These are phyloP conservation scores for Hypomyces perniciosus DNA, from an alignment of 2,329 filamentous ascomycete species.

Conservation along the genomic window DNA sequence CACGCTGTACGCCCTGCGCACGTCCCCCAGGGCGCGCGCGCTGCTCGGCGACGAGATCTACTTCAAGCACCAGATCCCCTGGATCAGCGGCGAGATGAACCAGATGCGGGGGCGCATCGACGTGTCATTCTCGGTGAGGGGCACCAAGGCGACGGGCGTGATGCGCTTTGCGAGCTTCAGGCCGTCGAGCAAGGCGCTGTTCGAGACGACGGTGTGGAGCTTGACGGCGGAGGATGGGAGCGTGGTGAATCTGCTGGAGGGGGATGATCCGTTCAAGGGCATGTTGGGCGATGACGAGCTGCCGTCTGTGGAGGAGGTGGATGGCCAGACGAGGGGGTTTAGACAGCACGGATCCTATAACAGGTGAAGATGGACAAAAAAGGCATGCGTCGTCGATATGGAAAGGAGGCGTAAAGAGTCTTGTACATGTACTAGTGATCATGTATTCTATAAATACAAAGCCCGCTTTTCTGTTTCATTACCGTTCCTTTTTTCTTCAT, in stretches of 20 bases:
- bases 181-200: constrained; percentile 54
- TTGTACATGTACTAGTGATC: constrained; percentile 23
- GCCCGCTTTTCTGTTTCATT: constrained; percentile 23
- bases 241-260: constrained; percentile 68
- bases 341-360: constrained; percentile 40
- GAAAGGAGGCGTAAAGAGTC: constrained; percentile 9
- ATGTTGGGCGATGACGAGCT: constrained; percentile 37
- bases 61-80: constrained; percentile 71
- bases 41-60: constrained; percentile 83
- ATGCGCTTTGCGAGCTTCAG: constrained; percentile 79
- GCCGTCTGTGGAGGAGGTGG: constrained; percentile 23
- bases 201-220: constrained; percentile 88
- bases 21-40: constrained; percentile 65
- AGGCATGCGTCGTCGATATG: neutral
- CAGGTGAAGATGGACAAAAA: constrained; percentile 19
- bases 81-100: constrained; percentile 84
- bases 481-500: constrained; percentile 1
- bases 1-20: constrained; percentile 87
- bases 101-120: constrained; percentile 88
- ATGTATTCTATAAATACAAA: constrained; percentile 35
- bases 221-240: constrained; percentile 58
- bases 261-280: constrained; percentile 60
- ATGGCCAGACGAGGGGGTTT: constrained; percentile 42
- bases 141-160: constrained; percentile 60
- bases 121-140: constrained; percentile 81